Base-by-base conservation (phyloP, 2,329 filamentous ascomycete genomes). In the Aureobasidium sp. region DNA sequence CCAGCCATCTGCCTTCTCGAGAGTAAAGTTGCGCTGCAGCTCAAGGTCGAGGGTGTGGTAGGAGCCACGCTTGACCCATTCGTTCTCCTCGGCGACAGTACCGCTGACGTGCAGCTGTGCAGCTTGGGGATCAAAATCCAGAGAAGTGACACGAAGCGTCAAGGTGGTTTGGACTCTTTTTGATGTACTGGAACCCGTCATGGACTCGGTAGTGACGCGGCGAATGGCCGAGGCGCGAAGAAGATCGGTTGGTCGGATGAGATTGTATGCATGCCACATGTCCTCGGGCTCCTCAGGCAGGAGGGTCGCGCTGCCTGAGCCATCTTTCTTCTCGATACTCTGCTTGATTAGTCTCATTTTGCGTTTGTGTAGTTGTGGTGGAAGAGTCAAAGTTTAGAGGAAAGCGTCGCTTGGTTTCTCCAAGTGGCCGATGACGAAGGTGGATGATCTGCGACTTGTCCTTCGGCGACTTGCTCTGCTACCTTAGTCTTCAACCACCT, bases 1-100 rank as follows among this genome's bases (percentile, higher is more conserved):
- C 94, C 94, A 99, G 46, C 91, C 84, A 41, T 85, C 78, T 42
- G 84, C 83, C 76, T 97, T 97, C 77, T 91, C 88, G 8, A 99
- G 74, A 7, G 89, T 93, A 69, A 97, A 97, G 56, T 91, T 87
- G 46, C 92, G 84, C 69, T 94, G 86, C 63, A 96, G 80, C 73
- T 97, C 93, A 50, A 99, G 82, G 67, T 97, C 93, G 1, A 90
- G 79, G 0, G 87, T 90, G 71, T 90, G 87, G 68, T 84, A 84
- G 65, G 84, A 80, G 17, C 87, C 87, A 20, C 88, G 76, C 69
- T 85, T 86, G 37, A 88, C 87, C 69, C 84, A 80, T 64, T 84
- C 82, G 67, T 87, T 90, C 71, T 89, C 86, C 26, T 82, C 82
- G 6, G 82, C 78, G 13, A 89, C 86, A 53, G 81, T 79, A 1